phyloP scores from a whole-genome alignment of 169 alveolate species.

The Plasmodium chabaudi region DNA sequence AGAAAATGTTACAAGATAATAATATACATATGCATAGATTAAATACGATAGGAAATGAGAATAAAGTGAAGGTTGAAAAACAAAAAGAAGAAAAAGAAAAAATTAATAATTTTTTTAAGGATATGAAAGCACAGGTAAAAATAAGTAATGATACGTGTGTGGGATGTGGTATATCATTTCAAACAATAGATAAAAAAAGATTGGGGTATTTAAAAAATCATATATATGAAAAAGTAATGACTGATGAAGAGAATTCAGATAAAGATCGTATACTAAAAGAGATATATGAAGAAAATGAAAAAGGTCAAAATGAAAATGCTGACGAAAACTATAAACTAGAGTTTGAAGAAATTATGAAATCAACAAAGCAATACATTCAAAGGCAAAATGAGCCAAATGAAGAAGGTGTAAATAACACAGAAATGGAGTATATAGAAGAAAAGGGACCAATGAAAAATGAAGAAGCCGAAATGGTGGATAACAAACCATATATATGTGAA shows the following conservation, averaged over 20 bases:
- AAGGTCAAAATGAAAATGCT: neutral
- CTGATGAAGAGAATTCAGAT: slow-evolving; percentile 29
- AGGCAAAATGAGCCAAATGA: neutral
- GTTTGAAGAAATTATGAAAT: slow-evolving; percentile 1
- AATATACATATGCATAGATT: neutral
- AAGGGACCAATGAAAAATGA: neutral
- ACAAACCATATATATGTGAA: slow-evolving; percentile 48
- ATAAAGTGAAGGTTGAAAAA: neutral
- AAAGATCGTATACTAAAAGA: slow-evolving; percentile 24
- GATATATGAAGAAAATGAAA: slow-evolving; percentile 22
- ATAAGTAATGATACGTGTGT: slow-evolving; percentile 57
- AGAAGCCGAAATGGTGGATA: neutral
- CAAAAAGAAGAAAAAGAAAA: slow-evolving; percentile 48
- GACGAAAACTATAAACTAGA: neutral
- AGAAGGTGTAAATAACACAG: too few species aligned
- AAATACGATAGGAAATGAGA: neutral
- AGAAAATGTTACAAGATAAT: slow-evolving; percentile 10
- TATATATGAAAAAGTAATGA: slow-evolving; percentile 41
- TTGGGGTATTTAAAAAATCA: slow-evolving; percentile 59
- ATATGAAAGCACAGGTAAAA: slow-evolving; percentile 44
- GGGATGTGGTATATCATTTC: slow-evolving; percentile 85
- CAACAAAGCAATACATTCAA: neutral
- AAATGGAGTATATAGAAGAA: neutral
- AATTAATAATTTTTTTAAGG: slow-evolving; percentile 32
- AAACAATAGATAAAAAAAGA: slow-evolving; percentile 41